These are phyloP conservation scores for Eimeria falciformis DNA, from an alignment of 169 alveolate genomes.

Conservation along the genomic window DNA sequence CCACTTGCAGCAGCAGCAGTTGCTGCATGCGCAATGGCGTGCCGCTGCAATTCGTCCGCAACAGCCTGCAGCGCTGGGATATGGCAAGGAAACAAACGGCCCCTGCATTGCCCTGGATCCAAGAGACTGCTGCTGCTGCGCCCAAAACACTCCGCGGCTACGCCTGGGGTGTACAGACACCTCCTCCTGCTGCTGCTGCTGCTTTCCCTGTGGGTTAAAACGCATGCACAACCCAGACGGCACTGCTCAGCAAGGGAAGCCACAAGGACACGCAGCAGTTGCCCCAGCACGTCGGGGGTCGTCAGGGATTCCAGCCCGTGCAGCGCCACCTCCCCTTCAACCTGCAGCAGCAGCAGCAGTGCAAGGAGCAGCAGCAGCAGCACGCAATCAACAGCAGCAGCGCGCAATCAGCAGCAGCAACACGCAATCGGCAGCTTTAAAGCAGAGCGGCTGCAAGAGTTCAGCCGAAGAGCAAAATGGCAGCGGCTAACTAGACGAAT, in stretches of 20 bases:
- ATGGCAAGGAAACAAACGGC: conserved; percentile 43
- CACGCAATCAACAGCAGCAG: neutral
- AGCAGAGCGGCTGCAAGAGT: too few relatives aligned
- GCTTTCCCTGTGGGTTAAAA: neutral
- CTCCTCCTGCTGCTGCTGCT: neutral
- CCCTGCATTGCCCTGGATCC: too few relatives aligned
- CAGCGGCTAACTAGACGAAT: neutral
- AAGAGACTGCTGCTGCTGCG: neutral
- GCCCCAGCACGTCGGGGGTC: conserved; percentile 67
- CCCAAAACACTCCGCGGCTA: conserved; percentile 38
- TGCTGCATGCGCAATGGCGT: conserved; percentile 63
- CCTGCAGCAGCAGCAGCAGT: conserved; percentile 40
- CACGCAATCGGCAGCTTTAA: too few relatives aligned
- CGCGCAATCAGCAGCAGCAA: too few relatives aligned
- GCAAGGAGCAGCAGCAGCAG: neutral
- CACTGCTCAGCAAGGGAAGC: conserved; percentile 71
- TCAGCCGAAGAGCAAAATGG: neutral
- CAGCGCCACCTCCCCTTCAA: conserved; percentile 77
- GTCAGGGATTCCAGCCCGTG: conserved; percentile 74
- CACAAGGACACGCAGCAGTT: conserved; percentile 62
- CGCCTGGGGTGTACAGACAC: conserved; percentile 37
- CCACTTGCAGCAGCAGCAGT: conserved; percentile 56
- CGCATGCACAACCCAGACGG: conserved; percentile 67
- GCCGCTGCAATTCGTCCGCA: conserved; percentile 73
- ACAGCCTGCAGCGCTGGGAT: conserved; percentile 59